Evolutionary conservation across 352 stramenopile species (phyloP), one percentile per base, ranked within the genome.

Genomic region (Phytophthora pini): DNA sequence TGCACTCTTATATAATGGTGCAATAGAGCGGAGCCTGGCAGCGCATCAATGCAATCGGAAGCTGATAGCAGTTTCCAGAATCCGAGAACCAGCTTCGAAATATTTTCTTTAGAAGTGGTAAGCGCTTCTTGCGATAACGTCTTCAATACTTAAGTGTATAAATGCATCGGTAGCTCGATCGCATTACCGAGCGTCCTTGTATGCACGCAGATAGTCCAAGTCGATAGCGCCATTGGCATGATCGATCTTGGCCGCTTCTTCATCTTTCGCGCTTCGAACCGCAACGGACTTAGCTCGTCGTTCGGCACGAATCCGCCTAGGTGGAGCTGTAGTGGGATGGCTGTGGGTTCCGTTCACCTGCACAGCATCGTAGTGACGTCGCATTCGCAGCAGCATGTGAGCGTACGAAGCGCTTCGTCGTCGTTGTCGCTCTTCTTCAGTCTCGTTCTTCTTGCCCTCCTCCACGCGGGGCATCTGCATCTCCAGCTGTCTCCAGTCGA

Each of bases 381-480:
- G 49, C 69, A 77, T 77, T 7, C 65, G 59, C 20, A 65, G 27
- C 7, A 77, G 46, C 69, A 77, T 73, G 15, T 61, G 48, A 5
- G 65, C 52, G 32, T 77, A 74, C 8, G 54, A 70, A 4, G 51
- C 54, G 29, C 34, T 68, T 38, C 59, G 55, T 49, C 69, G 58
- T 34, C 65, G 54, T 24, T 74, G 55, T 15, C 59, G 69, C 31
- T 77, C 69, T 65, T 74, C 64, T 44, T 74, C 59, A 8, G 46
- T 67, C 44, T 77, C 68, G 36, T 66, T 22, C 29, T 49, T 46
- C 44, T 59, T 72, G 10, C 8, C 47, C 9, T 40, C 36, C 27
- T 61, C 47, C 43, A 49, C 31, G 57, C 40, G 41, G 38, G 63
- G 56, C 8, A 62, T 12, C 15, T 56, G 39, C 12, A 24, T 62